These are phyloP conservation scores for Dryas integrifolia DNA, from an alignment of 331 rosid species.

Conservation along the genomic window DNA sequence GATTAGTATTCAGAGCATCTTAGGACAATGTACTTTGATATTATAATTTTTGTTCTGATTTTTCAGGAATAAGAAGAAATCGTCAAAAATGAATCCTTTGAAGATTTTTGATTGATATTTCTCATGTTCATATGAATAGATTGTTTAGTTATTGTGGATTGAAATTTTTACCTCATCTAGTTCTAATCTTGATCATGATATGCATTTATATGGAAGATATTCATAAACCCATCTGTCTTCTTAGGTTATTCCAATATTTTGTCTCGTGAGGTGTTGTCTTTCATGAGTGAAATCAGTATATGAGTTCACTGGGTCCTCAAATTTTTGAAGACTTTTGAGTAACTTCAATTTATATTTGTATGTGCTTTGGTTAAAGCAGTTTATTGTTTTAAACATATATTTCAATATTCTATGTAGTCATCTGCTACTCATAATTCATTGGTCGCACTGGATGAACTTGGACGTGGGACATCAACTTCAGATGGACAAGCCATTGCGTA, in stretches of 20 bases:
- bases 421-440: slow-evolving; percentile 81
- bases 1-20: slow-evolving; percentile 22
- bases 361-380: slow-evolving; percentile 19
- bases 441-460: slow-evolving; percentile 96
- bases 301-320: slow-evolving; percentile 11
- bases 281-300: neutral
- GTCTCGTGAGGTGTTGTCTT: neutral
- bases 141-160: neutral
- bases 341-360: neutral
- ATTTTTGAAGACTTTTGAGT: neutral
- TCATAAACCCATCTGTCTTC: neutral
- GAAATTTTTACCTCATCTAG: neutral
- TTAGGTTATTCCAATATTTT: neutral
- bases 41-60: slow-evolving; percentile 3
- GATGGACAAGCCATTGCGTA: slow-evolving; percentile 99
- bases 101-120: neutral
- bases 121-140: neutral
- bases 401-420: slow-evolving; percentile 49
- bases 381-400: slow-evolving; percentile 15
- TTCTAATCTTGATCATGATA: neutral
- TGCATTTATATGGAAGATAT: neutral
- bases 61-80: neutral
- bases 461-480: slow-evolving; percentile 98
- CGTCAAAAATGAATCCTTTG: neutral
- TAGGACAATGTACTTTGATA: neutral